phyloP scores from a whole-genome alignment of 495 filamentous ascomycete genomes.

The Podospora appendiculata region DNA sequence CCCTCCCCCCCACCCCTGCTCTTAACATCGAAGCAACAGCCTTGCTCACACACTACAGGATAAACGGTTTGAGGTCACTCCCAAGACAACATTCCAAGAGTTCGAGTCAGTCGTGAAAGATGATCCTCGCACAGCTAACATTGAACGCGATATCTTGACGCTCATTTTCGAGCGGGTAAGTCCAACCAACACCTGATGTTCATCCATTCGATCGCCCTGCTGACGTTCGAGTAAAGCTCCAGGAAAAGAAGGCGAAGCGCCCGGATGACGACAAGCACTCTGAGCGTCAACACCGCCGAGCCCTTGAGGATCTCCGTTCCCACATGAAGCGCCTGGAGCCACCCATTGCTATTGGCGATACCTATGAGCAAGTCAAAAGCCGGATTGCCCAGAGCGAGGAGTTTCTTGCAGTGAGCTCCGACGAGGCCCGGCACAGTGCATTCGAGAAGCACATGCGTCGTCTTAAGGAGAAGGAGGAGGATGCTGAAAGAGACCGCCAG shows the following conservation, averaged over 20 bases:
- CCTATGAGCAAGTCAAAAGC: constrained; percentile 75
- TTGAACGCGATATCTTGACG: constrained; percentile 64
- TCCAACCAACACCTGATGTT: background rate
- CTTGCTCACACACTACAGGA: constrained; percentile 46
- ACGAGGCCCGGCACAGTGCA: constrained; percentile 71
- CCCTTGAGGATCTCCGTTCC: constrained; percentile 77
- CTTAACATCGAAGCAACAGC: background rate
- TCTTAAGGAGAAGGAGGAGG: constrained; percentile 84
- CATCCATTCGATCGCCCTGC: background rate
- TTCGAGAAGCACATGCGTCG: constrained; percentile 93
- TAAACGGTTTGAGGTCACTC: constrained; percentile 80
- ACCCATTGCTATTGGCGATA: constrained; percentile 66
- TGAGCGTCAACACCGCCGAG: constrained; percentile 79
- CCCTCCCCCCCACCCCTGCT: constrained; percentile 8
- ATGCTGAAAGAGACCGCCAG: constrained; percentile 64
- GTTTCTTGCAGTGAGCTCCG: constrained; percentile 70
- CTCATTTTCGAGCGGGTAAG: constrained; percentile 71
- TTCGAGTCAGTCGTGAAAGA: constrained; percentile 68
- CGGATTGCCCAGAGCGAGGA: constrained; percentile 75
- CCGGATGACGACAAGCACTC: constrained; percentile 75
- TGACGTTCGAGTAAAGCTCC: constrained; percentile 45
- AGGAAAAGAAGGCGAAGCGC: constrained; percentile 60
- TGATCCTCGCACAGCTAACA: constrained; percentile 78
- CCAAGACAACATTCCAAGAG: constrained; percentile 80
- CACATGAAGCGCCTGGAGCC: constrained; percentile 88